Percentiles rank a stretch among this genome's conserved stretches.
phyloP scores from a whole-genome alignment of 2,329 filamentous ascomycete species.

The Gliomastix tumulicola region DNA sequence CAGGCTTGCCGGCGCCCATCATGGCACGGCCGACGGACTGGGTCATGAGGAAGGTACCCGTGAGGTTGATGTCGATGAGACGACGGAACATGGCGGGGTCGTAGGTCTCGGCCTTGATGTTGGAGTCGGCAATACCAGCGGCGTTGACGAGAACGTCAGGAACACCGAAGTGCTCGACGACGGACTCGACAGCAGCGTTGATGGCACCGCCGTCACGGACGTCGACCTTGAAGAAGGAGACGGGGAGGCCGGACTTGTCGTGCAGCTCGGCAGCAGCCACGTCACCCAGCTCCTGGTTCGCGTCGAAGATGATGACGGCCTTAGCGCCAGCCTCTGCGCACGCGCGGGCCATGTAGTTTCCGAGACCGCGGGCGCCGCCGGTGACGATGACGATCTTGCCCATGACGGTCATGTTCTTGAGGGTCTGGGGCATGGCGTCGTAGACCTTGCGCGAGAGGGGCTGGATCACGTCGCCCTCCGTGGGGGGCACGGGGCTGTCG shows the following conservation, averaged over 20 bases:
- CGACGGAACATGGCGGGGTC: slow-evolving; percentile 70
- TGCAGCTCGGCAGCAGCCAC: slow-evolving; percentile 63
- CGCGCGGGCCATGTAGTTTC: slow-evolving; percentile 73
- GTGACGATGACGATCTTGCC: slow-evolving; percentile 68
- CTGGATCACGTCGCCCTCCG: slow-evolving; percentile 39
- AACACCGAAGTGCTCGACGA: slow-evolving; percentile 59
- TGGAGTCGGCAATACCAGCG: slow-evolving; percentile 75
- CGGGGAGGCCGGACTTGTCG: slow-evolving; percentile 64
- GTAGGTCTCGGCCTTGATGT: slow-evolving; percentile 76
- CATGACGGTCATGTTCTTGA: slow-evolving; percentile 62
- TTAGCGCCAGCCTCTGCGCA: slow-evolving; percentile 70
- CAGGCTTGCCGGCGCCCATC: slow-evolving; percentile 65
- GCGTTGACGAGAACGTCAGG: slow-evolving; percentile 75
- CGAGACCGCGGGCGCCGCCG: slow-evolving; percentile 69
- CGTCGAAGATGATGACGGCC: slow-evolving; percentile 68
- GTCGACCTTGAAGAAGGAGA: slow-evolving; percentile 73
- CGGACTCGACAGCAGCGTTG: slow-evolving; percentile 59
- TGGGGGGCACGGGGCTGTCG: slow-evolving; percentile 26
- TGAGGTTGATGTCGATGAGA: slow-evolving; percentile 77
- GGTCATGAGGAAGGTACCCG: slow-evolving; percentile 69
- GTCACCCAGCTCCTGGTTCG: slow-evolving; percentile 69
- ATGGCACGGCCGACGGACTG: slow-evolving; percentile 66
- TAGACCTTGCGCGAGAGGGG: slow-evolving; percentile 48
- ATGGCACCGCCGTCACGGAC: slow-evolving; percentile 67
- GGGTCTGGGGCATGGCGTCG: slow-evolving; percentile 52